A percentile compares a stretch with the other conserved stretches of the same genome.
Evolutionary conservation across 2,329 filamentous ascomycete genomes (phyloP).

Genomic region (Diplodia scrobiculata): DNA sequence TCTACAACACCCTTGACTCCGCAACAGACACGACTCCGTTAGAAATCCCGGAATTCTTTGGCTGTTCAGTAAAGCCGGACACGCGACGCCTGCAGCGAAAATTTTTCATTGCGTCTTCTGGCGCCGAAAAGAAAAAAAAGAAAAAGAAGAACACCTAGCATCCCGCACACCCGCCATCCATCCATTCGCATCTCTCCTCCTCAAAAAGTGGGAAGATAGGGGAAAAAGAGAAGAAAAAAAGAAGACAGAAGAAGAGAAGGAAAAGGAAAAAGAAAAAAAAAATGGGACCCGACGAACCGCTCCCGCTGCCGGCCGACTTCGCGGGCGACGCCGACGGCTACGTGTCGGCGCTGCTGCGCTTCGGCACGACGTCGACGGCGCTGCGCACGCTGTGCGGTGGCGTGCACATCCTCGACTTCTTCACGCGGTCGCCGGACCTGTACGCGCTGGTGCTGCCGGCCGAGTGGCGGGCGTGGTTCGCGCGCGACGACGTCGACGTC

Average conservation of each 20-base stretch:
- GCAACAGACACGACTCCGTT: neutral
- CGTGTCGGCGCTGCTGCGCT: conserved; percentile 73
- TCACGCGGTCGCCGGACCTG: conserved; percentile 79
- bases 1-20: neutral
- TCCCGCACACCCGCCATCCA: no score
- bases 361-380: conserved; percentile 71
- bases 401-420: conserved; percentile 96
- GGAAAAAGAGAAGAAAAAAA: no score
- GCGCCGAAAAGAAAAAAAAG: neutral
- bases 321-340: conserved; percentile 69
- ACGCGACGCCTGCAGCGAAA: neutral
- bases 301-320: conserved; percentile 74
- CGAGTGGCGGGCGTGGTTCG: conserved; percentile 80
- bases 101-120: neutral
- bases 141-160: neutral
- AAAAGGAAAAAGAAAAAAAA: neutral
- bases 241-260: no score
- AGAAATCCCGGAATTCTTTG: neutral
- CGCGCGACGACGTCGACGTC: conserved; percentile 62
- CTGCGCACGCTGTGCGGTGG: conserved; percentile 92
- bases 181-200: no score
- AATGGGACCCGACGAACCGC: conserved; percentile 55
- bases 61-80: neutral
- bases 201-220: neutral
- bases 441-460: conserved; percentile 75